Conservation (phyloP, 345 rosid species). For the Toxicodendron radicans region DNA sequence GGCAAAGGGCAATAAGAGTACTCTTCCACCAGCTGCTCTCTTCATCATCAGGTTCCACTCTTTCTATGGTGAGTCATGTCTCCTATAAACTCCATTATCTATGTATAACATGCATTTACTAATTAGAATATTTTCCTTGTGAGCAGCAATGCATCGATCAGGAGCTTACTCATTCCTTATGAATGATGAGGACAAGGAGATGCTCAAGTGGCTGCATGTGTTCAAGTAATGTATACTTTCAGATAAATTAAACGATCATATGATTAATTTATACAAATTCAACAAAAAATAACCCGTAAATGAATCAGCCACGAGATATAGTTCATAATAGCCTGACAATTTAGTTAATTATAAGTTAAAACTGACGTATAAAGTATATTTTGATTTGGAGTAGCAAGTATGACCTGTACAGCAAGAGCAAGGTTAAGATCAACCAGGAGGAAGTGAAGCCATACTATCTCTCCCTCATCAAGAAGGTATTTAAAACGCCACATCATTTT, state of each 20-base stretch:
- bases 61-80: constrained; percentile 44
- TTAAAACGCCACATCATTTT: no score
- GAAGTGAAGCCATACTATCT: constrained; percentile 62
- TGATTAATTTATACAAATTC: no score
- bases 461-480: constrained; percentile 54
- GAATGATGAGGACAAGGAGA: constrained; percentile 54
- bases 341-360: no score
- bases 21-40: constrained; percentile 53
- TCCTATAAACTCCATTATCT: neutral
- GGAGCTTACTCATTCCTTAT: constrained; percentile 55
- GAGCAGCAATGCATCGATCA: constrained; percentile 53
- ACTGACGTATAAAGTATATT: neutral
- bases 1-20: constrained; percentile 56
- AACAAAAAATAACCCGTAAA: no score
- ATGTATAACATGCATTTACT: no score
- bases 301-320: no score
- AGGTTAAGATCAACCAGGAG: constrained; percentile 34
- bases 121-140: no score
- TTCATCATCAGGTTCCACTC: constrained; percentile 67
- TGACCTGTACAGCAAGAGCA: constrained; percentile 71
- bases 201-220: constrained; percentile 56
- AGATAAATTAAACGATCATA: no score
- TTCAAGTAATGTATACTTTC: constrained; percentile 48
- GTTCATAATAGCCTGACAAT: no score
- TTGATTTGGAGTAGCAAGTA: constrained; percentile 47